Conservation (phyloP, 768 basidiomycete genomes). For the Lentinula boryana region DNA sequence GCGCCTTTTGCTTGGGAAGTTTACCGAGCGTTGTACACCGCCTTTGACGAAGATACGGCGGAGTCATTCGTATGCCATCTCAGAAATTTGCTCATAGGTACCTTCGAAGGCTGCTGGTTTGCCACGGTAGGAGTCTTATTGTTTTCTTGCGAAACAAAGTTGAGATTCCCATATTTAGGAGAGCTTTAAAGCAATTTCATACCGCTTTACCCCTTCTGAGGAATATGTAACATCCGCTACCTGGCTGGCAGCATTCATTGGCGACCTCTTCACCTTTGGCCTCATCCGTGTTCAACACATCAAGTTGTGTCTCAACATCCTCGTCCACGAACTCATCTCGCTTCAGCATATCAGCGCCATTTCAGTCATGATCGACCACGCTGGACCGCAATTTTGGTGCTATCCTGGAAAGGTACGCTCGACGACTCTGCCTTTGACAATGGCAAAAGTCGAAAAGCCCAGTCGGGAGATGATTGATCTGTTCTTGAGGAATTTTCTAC, state of each 20-base stretch:
- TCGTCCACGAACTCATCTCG: slow-evolving; percentile 17
- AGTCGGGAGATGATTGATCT: background rate
- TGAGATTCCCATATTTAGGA: slow-evolving; percentile 8
- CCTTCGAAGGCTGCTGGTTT: slow-evolving; percentile 19
- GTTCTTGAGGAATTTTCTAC: background rate
- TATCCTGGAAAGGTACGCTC: background rate
- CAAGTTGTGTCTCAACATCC: slow-evolving; percentile 14
- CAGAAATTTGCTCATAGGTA: slow-evolving; percentile 15
- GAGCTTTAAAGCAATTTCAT: slow-evolving; percentile 10
- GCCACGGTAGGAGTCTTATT: slow-evolving; percentile 15
- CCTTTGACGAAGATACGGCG: slow-evolving; percentile 15
- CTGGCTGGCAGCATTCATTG: slow-evolving; percentile 19
- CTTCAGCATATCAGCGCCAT: slow-evolving; percentile 22
- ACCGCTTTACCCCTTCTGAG: slow-evolving; percentile 9
- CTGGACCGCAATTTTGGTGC: slow-evolving; percentile 19
- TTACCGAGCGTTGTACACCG: slow-evolving; percentile 11
- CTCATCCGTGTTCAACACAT: slow-evolving; percentile 16
- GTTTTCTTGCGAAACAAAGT: background rate
- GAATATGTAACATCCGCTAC: slow-evolving; percentile 16
- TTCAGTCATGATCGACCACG: slow-evolving; percentile 14
- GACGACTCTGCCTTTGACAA: background rate
- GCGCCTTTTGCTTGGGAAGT: slow-evolving; percentile 19
- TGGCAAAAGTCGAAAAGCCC: background rate
- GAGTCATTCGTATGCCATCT: slow-evolving; percentile 20
- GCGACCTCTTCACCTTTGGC: slow-evolving; percentile 18